Base-by-base conservation (phyloP, 2,329 filamentous ascomycete species). In the Ophiocordyceps sinensis region DNA sequence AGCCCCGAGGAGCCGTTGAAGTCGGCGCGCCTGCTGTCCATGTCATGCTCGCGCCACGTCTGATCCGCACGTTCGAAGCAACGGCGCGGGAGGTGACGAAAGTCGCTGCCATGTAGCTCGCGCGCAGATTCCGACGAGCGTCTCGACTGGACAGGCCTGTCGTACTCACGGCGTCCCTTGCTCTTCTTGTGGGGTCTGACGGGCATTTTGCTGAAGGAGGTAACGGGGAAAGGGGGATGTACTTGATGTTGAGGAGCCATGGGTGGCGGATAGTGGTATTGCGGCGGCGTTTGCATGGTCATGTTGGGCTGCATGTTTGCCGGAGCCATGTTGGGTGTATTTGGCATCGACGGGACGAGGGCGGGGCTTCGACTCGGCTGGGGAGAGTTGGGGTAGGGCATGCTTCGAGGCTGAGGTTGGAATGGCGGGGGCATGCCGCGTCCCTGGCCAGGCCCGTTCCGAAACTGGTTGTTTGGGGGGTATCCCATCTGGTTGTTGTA, bases 321-420 rank as follows among this genome's bases (percentile, higher is more conserved):
- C 35, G 70, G 66, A 43, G 58, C 73, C 78, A 79, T 79, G 65
- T 82, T 77, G 46, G 84, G 79, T 28, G 80, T 83, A 47, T 73
- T 73, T 43, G 81, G 79, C 51, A 82, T 71, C 30, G 78, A 77
- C 42, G 73, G 73, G 26, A 77, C 64, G 42, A 83, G 66, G 28
- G 79, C 77, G 46, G 82, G 75, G 66, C 82, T 82, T 55, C 73
- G 71, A 41, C 67, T 63, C 48, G 79, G 73, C 52, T 80, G 77
- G 31, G 79, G 80, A 34, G 79, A 83, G 64, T 79, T 79, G 35
- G 51, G 60, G 49, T 68, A 68, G 36, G 60, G 62, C 58, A 74
- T 66, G 41, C 63, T 64, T 41, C 60, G 51, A 56, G 63, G 52
- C 55, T 68, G 56, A 50, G 67, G 52, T 42, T 66, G 63, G 54